Conservation (phyloP, 2,329 filamentous ascomycete genomes). For the Penicillium digitatum region DNA sequence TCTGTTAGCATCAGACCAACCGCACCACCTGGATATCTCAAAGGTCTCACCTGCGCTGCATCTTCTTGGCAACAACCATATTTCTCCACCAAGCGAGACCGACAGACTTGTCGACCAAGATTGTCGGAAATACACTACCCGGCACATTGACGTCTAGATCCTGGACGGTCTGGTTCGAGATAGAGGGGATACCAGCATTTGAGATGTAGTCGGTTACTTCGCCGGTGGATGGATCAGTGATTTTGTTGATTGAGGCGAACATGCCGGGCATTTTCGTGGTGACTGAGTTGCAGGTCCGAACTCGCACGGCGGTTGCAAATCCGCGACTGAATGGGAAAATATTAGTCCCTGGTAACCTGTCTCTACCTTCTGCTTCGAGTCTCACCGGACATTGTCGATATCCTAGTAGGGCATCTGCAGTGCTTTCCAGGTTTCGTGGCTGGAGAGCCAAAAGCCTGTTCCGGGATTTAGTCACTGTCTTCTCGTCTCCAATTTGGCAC, state of each 20-base stretch:
- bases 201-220: conserved; percentile 43
- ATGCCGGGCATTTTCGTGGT: conserved; percentile 39
- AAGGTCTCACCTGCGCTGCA: conserved; percentile 38
- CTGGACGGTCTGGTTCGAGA: conserved; percentile 41
- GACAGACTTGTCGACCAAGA: conserved; percentile 39
- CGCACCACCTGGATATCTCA: not conserved
- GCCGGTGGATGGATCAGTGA: conserved; percentile 37
- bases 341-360: not conserved
- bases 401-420: conserved; percentile 45
- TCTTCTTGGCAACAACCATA: conserved; percentile 43
- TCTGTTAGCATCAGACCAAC: not conserved
- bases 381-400: conserved; percentile 37
- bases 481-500: not conserved
- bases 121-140: conserved; percentile 40
- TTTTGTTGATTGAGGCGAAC: conserved; percentile 45
- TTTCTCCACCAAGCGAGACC: conserved; percentile 46
- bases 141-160: conserved; percentile 44
- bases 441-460: conserved; percentile 41
- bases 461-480: not conserved
- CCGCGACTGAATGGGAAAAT: conserved; percentile 28
- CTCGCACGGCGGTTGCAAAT: conserved; percentile 41
- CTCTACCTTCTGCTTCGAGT: conserved; percentile 7
- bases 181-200: conserved; percentile 41
- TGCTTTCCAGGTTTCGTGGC: conserved; percentile 44
- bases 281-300: conserved; percentile 43